These are phyloP conservation scores for Mucor circinelloides DNA, from an alignment of 371 early-diverging fungal species.

Conservation along the genomic window DNA sequence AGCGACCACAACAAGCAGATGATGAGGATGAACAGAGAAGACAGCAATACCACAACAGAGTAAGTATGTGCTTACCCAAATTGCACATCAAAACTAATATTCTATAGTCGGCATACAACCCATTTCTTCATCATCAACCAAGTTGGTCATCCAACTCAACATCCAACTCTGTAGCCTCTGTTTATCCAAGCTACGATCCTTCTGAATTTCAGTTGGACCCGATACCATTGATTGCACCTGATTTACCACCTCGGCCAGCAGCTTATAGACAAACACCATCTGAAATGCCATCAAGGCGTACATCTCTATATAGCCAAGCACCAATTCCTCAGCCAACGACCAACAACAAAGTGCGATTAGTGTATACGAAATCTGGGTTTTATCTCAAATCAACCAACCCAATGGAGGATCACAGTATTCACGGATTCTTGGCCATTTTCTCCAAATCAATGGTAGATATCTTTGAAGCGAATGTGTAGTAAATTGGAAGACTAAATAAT, in stretches of 20 bases:
- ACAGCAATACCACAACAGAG: conserved; percentile 2
- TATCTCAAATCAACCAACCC: conserved; percentile 19
- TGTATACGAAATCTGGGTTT: conserved; percentile 49
- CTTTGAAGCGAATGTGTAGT: neutral
- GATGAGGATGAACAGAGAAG: neutral
- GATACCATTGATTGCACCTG: conserved; percentile 17
- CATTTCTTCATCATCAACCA: conserved; percentile 3
- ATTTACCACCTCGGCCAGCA: conserved; percentile 23
- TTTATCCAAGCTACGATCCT: conserved; percentile 27
- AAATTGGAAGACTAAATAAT: neutral
- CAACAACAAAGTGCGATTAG: conserved; percentile 23
- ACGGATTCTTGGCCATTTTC: conserved; percentile 40
- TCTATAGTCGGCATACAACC: conserved; percentile 7
- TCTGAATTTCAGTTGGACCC: conserved; percentile 19
- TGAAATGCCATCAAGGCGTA: neutral
- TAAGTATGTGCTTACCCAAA: neutral
- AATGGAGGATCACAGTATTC: conserved; percentile 21
- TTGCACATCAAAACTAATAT: neutral
- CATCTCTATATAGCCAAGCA: neutral
- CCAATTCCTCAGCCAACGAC: neutral
- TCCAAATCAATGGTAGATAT: conserved; percentile 27
- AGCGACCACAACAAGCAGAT: neutral
- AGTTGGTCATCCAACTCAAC: conserved; percentile 1
- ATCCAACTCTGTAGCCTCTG: conserved; percentile 9
- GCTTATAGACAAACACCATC: conserved; percentile 8